Evolutionary conservation across 768 basidiomycete species (phyloP), one percentile per base, ranked within the genome.

Genomic region (Termitomyces sp.): DNA sequence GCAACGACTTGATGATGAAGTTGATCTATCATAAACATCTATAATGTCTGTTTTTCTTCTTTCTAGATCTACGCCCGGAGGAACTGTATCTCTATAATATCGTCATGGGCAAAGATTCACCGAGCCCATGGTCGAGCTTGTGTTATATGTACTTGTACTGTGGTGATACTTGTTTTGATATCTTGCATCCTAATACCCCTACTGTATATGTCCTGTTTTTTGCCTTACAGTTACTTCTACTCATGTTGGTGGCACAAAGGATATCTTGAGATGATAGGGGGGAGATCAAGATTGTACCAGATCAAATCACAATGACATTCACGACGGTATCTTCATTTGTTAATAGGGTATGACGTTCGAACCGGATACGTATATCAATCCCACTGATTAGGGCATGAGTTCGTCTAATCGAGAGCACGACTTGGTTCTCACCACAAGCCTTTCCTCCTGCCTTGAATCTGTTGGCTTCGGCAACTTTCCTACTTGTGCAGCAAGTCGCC

Each of bases 1-100:
- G 49, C 63, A 56, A 47, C 59, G 63, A 53, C 46, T 68, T 49
- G 82, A 82, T 59, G 83, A 83, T 59, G 79, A 78, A 54, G 69
- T 72, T 62, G 74, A 78, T 46, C 15, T 55, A 46, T 30, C 55
- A 28, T 57, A 65, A 41, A 28, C 57, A 46, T 58, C 22, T 45
- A 49, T 49, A 55, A 45, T 42, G 17, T 15, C 21, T 21, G 56
- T 54, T 42, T 40, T 41, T 44, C 38, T 55, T 51, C 57, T 55
- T 51, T 44, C 45, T 59, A 61, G 51, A 58, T 38, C 43, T 56
- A 61, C 44, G 48, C 34, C 51, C 52, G 64, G 64, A 63, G 58
- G 60, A 60, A 63, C 40, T 65, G 60, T 65, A 65, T 63, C 58
- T 57, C 58, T 64, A 32, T 32, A 64, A 58, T 60, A 43, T 60